phyloP scores from a whole-genome alignment of 352 stramenopile species.

The Phytopythium ostracodes region DNA sequence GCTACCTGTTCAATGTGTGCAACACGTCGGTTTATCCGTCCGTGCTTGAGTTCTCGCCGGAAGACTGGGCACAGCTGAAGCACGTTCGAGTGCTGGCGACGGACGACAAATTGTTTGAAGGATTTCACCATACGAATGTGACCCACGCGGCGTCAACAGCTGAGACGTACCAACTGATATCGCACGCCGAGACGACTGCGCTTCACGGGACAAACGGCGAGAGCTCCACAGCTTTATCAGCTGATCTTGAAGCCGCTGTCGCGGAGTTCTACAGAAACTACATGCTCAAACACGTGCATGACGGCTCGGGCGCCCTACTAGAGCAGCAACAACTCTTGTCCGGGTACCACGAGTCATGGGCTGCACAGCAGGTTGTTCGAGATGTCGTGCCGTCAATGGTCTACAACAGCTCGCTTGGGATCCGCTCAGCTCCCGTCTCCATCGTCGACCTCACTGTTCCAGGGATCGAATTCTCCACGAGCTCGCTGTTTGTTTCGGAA shows the following conservation, averaged over 20 bases:
- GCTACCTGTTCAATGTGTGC: slow-evolving; percentile 73
- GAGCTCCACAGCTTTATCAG: neutral
- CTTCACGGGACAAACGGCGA: neutral
- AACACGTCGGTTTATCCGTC: slow-evolving; percentile 49
- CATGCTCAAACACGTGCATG: slow-evolving; percentile 8
- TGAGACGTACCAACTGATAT: slow-evolving; percentile 29
- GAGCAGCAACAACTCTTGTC: slow-evolving; percentile 17
- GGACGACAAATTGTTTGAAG: slow-evolving; percentile 60
- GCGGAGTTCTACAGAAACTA: slow-evolving; percentile 26
- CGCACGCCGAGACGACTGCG: slow-evolving; percentile 15
- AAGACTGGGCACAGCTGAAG: slow-evolving; percentile 36
- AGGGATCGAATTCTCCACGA: slow-evolving; percentile 64
- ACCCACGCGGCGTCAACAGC: slow-evolving; percentile 23
- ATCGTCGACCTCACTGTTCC: slow-evolving; percentile 55
- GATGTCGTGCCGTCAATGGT: slow-evolving; percentile 19
- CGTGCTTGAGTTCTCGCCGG: slow-evolving; percentile 29
- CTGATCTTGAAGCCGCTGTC: slow-evolving; percentile 12
- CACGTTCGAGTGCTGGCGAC: slow-evolving; percentile 45
- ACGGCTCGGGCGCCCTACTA: neutral
- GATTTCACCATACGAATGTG: slow-evolving; percentile 27
- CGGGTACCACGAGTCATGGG: slow-evolving; percentile 19
- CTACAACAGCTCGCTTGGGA: slow-evolving; percentile 18
- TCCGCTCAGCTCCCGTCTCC: slow-evolving; percentile 15
- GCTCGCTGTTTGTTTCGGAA: slow-evolving; percentile 59
- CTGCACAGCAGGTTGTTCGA: slow-evolving; percentile 20